Percentiles rank a stretch among this genome's conserved stretches.
phyloP scores from a whole-genome alignment of 164 flowering plant genomes.

The Echeveria elegans region DNA sequence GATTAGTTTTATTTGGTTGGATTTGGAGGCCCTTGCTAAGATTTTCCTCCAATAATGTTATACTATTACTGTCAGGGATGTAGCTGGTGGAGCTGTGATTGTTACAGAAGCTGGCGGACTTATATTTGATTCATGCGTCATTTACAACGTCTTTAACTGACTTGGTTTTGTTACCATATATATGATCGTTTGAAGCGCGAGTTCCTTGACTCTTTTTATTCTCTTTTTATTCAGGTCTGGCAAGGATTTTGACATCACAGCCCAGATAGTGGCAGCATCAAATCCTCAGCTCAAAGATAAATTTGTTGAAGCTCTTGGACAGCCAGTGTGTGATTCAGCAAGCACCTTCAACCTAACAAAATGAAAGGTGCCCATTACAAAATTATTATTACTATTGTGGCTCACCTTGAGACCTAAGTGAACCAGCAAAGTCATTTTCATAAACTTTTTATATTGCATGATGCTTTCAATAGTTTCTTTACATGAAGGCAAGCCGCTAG shows the following conservation, averaged over 20 bases:
- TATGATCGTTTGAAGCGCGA: no score
- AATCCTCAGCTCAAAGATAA: slow-evolving; percentile 60
- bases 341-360: neutral
- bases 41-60: neutral
- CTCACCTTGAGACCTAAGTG: no score
- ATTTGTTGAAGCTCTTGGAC: slow-evolving; percentile 45
- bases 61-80: slow-evolving; percentile 59
- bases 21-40: slow-evolving; percentile 95
- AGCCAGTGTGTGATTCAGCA: slow-evolving; percentile 37
- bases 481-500: neutral
- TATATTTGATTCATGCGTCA: slow-evolving; percentile 88
- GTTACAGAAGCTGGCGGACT: slow-evolving; percentile 93
- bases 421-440: neutral
- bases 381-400: neutral
- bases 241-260: slow-evolving; percentile 61
- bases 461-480: neutral
- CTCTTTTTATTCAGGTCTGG: slow-evolving; percentile 74
- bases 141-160: neutral
- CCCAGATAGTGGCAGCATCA: slow-evolving; percentile 80
- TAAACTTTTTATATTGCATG: neutral
- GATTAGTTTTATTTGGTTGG: slow-evolving; percentile 73
- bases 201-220: slow-evolving; percentile 1
- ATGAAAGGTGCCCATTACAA: neutral
- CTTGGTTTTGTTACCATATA: no score
- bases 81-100: slow-evolving; percentile 91